Evolutionary conservation across 805 yeast species (phyloP), one percentile per base, ranked within the genome.

Genomic region (Ogataea degrootiae): DNA sequence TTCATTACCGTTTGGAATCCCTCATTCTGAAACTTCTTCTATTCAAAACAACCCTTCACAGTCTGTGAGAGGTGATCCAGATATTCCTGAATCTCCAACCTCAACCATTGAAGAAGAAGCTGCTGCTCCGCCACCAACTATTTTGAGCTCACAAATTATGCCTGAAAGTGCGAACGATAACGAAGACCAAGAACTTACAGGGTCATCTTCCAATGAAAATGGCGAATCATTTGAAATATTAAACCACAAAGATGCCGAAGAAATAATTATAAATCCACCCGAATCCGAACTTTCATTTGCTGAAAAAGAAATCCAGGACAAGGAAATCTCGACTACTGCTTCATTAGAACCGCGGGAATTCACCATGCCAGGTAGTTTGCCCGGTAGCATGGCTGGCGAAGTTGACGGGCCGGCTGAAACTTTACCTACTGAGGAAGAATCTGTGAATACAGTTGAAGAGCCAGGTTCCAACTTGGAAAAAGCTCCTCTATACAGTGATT

Each of bases 31-130:
- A 37, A 87, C 97, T 0, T 89, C 97, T 0, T 87, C 96, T 39
- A 95, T 90, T 34, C 92, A 86, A 58, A 91, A 91, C 68, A 90
- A 92, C 63, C 89, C 97, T 2, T 91, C 97, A 0, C 79, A 82
- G 66, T 87, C 96, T 21, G 96, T 89, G 7, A 81, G 96, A 50
- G 96, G 87, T 52, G 96, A 83, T 51, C 65, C 73, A 15, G 82
- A 78, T 49, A 62, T 62, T 16, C 65, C 76, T 7, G 63, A 68
- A 37, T 70, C 76, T 5, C 72, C 65, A 38, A 50, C 66, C 9
- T 60, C 67, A 2, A 65, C 69, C 1, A 58, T 63, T 37, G 66
- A 52, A 34, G 68, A 58, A 49, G 68, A 62, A 14, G 54, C 59
- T 17, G 57, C 65, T 34, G 60, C 62, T 23, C 60, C 65, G 12